Percentiles rank a stretch among this genome's conserved stretches.
Evolutionary conservation across 768 basidiomycete genomes (phyloP).

Genomic region (Porpolomopsis calyptriformis): DNA sequence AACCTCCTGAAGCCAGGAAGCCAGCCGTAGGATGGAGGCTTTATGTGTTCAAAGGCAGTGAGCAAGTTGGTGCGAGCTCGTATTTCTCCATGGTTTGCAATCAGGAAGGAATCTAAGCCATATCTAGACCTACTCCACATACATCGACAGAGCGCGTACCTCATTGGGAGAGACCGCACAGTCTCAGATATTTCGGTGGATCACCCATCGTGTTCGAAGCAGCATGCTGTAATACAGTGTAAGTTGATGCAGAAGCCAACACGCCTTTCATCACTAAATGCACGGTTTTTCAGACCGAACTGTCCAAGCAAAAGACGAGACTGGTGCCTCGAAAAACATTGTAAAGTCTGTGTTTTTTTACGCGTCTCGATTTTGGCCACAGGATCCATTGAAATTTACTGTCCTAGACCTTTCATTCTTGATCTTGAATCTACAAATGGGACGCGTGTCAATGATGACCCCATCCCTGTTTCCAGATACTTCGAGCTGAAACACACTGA

Average conservation of each 20-base stretch:
- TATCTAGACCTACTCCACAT: conserved; percentile 79
- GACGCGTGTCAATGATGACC: conserved; percentile 80
- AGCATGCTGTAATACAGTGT: conserved; percentile 96
- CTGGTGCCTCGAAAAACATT: conserved; percentile 61
- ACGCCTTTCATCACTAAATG: conserved; percentile 5
- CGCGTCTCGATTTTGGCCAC: no score
- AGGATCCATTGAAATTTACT: not conserved
- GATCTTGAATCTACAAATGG: conserved; percentile 98
- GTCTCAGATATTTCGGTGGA: conserved; percentile 84
- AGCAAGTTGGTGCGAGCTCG: conserved; percentile 69
- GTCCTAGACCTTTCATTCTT: conserved; percentile 81
- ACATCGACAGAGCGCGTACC: conserved; percentile 87
- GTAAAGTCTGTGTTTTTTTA: conserved; percentile 60
- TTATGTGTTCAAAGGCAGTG: conserved; percentile 94
- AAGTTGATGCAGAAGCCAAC: conserved; percentile 17
- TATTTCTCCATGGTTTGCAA: not conserved
- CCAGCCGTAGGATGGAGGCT: conserved; percentile 84
- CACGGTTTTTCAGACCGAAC: conserved; percentile 50
- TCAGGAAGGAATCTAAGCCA: not conserved
- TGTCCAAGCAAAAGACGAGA: conserved; percentile 80
- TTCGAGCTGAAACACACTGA: conserved; percentile 75
- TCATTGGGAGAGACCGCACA: conserved; percentile 80
- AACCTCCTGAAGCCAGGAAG: conserved; percentile 95
- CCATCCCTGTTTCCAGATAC: conserved; percentile 77
- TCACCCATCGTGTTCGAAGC: conserved; percentile 97